phyloP scores from a whole-genome alignment of 2,329 filamentous ascomycete genomes.

The Paraphaeosphaeria sporulosa region DNA sequence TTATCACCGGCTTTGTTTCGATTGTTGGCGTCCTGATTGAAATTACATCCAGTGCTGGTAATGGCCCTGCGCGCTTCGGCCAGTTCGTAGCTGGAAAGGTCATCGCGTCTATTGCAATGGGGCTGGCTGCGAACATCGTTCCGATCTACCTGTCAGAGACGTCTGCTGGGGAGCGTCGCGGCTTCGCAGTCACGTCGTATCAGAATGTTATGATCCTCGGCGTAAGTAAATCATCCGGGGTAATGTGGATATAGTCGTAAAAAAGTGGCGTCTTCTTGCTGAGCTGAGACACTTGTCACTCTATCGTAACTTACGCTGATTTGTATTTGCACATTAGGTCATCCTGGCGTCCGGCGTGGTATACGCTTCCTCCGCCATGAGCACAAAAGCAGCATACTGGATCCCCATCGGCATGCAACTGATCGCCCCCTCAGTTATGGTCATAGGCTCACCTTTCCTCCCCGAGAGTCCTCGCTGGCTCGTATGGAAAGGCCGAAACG shows the following conservation, averaged over 20 bases:
- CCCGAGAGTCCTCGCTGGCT: conserved; percentile 21
- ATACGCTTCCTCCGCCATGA: conserved; percentile 16
- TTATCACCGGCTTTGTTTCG: conserved; percentile 16
- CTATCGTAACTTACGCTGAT: too few relatives aligned
- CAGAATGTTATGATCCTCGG: conserved; percentile 22
- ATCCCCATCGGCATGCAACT: conserved; percentile 19
- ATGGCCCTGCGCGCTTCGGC: conserved; percentile 13
- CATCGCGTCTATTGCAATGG: conserved; percentile 22
- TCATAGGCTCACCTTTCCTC: conserved; percentile 13
- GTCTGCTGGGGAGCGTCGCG: conserved; percentile 15
- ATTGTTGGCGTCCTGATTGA: conserved; percentile 22
- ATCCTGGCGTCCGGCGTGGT: conserved; percentile 19
- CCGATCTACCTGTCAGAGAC: conserved; percentile 23
- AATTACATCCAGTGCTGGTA: conserved; percentile 10
- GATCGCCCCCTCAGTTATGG: conserved; percentile 17
- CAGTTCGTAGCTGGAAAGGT: conserved; percentile 23
- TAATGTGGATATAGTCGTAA: too few relatives aligned
- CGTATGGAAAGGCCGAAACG: conserved; percentile 18
- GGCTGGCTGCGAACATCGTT: conserved; percentile 20
- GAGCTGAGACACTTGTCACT: too few relatives aligned
- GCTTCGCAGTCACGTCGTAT: conserved; percentile 19
- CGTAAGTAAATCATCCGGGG: too few relatives aligned
- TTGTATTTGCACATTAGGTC: too few relatives aligned
- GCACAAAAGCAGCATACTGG: conserved; percentile 13
- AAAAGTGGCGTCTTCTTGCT: too few relatives aligned